Evolutionary conservation across 169 alveolate species (phyloP).

Genomic region (Plasmodium sp.): DNA sequence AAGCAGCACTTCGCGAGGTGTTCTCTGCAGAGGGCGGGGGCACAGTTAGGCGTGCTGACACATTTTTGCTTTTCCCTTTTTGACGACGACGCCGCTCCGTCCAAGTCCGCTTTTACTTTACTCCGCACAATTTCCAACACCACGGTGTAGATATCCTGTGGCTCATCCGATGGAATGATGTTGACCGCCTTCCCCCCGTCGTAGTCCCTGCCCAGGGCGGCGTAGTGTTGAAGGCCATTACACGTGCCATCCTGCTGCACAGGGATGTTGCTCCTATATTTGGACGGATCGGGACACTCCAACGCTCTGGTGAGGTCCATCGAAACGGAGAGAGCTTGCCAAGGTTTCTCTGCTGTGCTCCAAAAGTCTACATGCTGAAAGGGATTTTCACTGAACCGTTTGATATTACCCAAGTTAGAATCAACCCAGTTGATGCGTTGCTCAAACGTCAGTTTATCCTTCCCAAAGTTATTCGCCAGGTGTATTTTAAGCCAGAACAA

Average conservation of each 20-base stretch:
- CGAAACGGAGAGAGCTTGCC: slow-evolving; percentile 95
- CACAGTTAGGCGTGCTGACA: not conserved
- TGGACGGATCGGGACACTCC: slow-evolving; percentile 86
- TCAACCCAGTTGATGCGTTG: slow-evolving; percentile 91
- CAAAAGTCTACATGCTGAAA: slow-evolving; percentile 91
- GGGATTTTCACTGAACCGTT: slow-evolving; percentile 78
- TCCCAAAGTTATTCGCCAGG: slow-evolving; percentile 93
- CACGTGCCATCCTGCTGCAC: slow-evolving; percentile 98
- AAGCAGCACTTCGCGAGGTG: slow-evolving; percentile 85
- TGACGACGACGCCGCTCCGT: not conserved
- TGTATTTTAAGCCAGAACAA: slow-evolving; percentile 96
- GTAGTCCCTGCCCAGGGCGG: slow-evolving; percentile 96
- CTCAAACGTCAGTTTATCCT: slow-evolving; percentile 91
- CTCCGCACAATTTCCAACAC: slow-evolving; percentile 85
- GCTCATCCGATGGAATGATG: slow-evolving; percentile 91
- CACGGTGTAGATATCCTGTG: slow-evolving; percentile 97
- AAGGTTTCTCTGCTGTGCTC: slow-evolving; percentile 94
- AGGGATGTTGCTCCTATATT: slow-evolving; percentile 90
- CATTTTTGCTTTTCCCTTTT: slow-evolving; percentile 42
- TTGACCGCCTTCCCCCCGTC: slow-evolving; percentile 96
- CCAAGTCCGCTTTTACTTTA: slow-evolving; percentile 78
- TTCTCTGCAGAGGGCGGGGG: not conserved
- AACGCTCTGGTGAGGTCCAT: slow-evolving; percentile 89
- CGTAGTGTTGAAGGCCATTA: slow-evolving; percentile 97
- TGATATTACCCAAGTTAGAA: slow-evolving; percentile 78